Evolutionary conservation across 2,329 filamentous ascomycete genomes (phyloP), one percentile per base, ranked within the genome.

Genomic region (Ceratocystis colombiana): DNA sequence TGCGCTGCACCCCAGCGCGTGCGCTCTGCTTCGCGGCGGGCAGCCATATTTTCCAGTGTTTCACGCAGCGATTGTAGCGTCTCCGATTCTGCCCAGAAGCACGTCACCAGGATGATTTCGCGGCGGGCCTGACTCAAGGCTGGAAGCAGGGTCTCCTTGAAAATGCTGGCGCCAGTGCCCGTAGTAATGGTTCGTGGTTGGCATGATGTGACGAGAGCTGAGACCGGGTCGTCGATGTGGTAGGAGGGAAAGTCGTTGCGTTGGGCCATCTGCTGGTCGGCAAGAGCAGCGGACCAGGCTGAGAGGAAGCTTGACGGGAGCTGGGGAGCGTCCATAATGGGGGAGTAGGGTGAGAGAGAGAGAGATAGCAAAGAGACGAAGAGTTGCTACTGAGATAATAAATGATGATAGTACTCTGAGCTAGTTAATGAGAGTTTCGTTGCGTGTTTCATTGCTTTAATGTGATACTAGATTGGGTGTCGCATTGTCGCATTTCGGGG

Each of bases 81-180:
- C 1, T 79, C 74, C 0, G 88, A 92, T 0, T 78, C 77, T 0
- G 89, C 85, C 88, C 89, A 92, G 75, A 92, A 94, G 74, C 89
- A 93, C 7, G 89, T 93, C 5, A 91, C 87, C 53, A 94, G 79
- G 67, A 91, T 83, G 33, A 92, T 77, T 71, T 90, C 88, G 61
- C 79, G 75, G 45, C 80, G 77, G 1, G 88, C 85, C 0, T 76
- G 72, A 3, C 82, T 75, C 2, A 92, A 80, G 7, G 84, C 82
- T 1, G 87, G 84, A 0, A 87, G 75, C 5, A 90, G 77, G 2
- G 77, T 75, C 48, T 77, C 75, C 0, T 78, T 78, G 70, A 80
- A 85, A 37, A 87, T 79, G 3, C 79, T 80, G 20, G 79, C 76
- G 5, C 85, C 84, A 0, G 82, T 86, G 66, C 84, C 84, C 17